These are phyloP conservation scores for Didymella exigua DNA, from an alignment of 2,329 filamentous ascomycete genomes.

Conservation along the genomic window DNA sequence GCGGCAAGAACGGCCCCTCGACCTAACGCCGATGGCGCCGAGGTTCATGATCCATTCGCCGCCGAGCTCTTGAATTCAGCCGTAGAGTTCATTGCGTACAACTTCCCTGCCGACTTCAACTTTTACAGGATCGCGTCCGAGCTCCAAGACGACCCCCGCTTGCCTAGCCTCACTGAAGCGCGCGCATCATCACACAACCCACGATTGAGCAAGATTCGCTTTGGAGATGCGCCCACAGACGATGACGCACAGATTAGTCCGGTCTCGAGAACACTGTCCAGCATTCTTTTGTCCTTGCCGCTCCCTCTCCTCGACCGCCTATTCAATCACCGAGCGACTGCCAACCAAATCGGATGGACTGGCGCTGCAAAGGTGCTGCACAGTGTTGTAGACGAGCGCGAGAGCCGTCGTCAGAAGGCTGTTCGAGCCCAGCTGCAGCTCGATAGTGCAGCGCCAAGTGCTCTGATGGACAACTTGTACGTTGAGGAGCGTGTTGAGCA, in stretches of 20 bases:
- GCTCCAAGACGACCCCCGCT: conserved; percentile 54
- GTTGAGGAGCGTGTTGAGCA: conserved; percentile 44
- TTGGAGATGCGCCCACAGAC: conserved; percentile 66
- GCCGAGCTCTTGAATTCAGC: conserved; percentile 61
- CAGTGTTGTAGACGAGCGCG: conserved; percentile 52
- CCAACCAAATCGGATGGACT: conserved; percentile 50
- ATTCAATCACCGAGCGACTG: conserved; percentile 65
- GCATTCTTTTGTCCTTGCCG: conserved; percentile 71
- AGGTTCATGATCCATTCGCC: conserved; percentile 60
- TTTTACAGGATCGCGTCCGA: conserved; percentile 60
- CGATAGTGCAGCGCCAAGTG: conserved; percentile 25
- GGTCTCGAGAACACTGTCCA: conserved; percentile 63
- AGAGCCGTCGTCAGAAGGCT: conserved; percentile 46
- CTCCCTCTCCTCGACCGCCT: conserved; percentile 69
- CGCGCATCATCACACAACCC: conserved; percentile 53
- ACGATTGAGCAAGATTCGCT: conserved; percentile 69
- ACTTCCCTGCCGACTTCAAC: conserved; percentile 65
- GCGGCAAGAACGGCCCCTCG: conserved; percentile 41
- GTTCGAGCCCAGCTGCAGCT: conserved; percentile 33
- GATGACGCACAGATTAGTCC: conserved; percentile 48
- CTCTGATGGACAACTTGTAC: conserved; percentile 37
- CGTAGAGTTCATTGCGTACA: conserved; percentile 64
- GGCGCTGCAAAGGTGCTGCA: conserved; percentile 50
- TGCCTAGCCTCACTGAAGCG: conserved; percentile 49
- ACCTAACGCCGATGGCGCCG: conserved; percentile 18